Evolutionary conservation across 1,139 yeast species (phyloP).

Genomic region (Debaryomyces fabryi): DNA sequence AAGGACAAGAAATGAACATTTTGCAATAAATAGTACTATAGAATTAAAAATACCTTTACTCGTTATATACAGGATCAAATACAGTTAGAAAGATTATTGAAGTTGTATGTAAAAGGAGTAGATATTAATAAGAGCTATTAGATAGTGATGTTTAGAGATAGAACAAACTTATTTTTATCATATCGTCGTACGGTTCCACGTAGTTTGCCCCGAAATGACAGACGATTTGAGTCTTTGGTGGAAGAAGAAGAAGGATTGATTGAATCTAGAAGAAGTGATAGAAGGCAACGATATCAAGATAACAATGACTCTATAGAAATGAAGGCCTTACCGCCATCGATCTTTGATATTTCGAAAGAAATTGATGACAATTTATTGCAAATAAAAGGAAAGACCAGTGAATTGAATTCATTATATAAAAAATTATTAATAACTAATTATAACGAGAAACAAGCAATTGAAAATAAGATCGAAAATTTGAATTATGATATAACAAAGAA

Average conservation of each 20-base stretch:
- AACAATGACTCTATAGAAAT: constrained; percentile 41
- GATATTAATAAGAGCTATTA: background rate
- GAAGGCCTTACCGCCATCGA: constrained; percentile 70
- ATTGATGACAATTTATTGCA: constrained; percentile 62
- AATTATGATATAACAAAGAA: constrained; percentile 72
- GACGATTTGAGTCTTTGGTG: constrained; percentile 37
- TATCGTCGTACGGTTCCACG: constrained; percentile 75
- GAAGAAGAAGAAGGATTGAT: constrained; percentile 64
- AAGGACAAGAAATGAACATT: constrained; percentile 20
- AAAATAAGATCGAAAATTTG: constrained; percentile 69
- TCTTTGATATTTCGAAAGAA: constrained; percentile 72
- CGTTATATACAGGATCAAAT: constrained; percentile 8
- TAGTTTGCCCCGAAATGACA: constrained; percentile 11
- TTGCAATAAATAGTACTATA: background rate
- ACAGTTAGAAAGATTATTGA: background rate
- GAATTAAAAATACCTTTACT: background rate
- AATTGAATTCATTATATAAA: constrained; percentile 70
- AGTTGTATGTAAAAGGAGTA: background rate
- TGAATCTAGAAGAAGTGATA: constrained; percentile 23
- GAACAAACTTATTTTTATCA: constrained; percentile 71
- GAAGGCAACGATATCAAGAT: constrained; percentile 11
- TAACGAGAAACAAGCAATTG: constrained; percentile 69
- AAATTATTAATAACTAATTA: constrained; percentile 86
- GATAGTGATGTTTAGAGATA: constrained; percentile 62
- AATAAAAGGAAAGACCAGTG: constrained; percentile 53